Evolutionary conservation across 345 rosid genomes (phyloP), one percentile per base, ranked within the genome.

Genomic region (Lumnitzera racemosa): DNA sequence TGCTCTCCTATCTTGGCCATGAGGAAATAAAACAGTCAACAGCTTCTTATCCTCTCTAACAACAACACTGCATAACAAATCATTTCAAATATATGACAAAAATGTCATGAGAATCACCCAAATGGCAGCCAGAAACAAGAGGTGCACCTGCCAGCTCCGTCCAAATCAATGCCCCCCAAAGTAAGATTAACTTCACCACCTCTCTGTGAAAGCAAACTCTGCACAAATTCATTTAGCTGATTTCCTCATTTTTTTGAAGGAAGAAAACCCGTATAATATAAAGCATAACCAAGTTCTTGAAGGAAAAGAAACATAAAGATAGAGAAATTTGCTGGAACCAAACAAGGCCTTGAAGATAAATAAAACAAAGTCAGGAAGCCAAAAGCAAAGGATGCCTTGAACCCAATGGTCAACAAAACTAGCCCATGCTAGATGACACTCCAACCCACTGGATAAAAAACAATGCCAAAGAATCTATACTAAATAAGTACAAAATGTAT

Each of bases 1-100:
- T 57, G 97, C 99, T 77, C 99, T 84, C 49, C 99, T 97, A 79
- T 90, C 99, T 65, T 96, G 92, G 68, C 99, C 99, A 76, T 94
- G 97, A 66, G 99, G 99, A 75, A 94, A 94, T 64, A 94, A 74
- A 24, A 94, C 97, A 47, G 99, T 94, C 74, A 94, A 71, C 65
- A 94, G 74, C 62, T 86, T 94, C 70, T 94, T 94, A 67, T 94
- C 97, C 76, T 90, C 97, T 80, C 99, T 78, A 50, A 90, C 99
- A 72, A 94, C 97, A 64, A 94, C 97, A 59, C 97, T 94, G 88
- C 74, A 81, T 76, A 61, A 55, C 14, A 53, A 51, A 24, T 51
- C 63, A 57, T 59, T 64, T 4, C 43, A 36, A 4, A 36, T 36
- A 9, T 4, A 2, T 4, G 55, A 68, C 24, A 31, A 51, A 51